Evolutionary conservation across 2,329 filamentous ascomycete species (phyloP), one percentile per base, ranked within the genome.

Genomic region (Aspergillus spinulosporus): DNA sequence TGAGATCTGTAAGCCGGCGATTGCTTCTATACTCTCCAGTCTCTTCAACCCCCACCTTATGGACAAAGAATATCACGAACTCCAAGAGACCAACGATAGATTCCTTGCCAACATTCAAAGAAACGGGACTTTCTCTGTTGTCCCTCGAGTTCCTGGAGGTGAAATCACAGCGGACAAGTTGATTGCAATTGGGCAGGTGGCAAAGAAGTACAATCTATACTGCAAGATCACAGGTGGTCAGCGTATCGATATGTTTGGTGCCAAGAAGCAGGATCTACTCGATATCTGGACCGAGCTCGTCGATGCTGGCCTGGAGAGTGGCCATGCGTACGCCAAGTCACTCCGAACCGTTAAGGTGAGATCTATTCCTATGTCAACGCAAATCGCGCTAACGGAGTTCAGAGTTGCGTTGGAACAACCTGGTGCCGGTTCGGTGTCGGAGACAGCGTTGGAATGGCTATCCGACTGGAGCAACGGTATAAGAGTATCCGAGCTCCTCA

Each of bases 191-290:
- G 92, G 90, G 0, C 84, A 86, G 54, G 90, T 96, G 0, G 92
- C 91, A 0, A 89, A 89, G 77, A 88, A 93, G 70, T 96, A 90
- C 68, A 82, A 83, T 36, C 78, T 96, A 5, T 96, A 96, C 76
- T 91, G 87, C 68, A 96, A 96, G 75, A 95, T 96, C 69, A 96
- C 92, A 0, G 92, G 92, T 54, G 92, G 89, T 1, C 92, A 96
- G 74, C 85, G 92, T 54, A 96, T 96, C 68, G 92, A 96, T 72
- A 84, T 96, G 86, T 96, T 96, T 67, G 92, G 92, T 40, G 92
- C 92, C 0, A 87, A 86, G 74, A 96, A 95, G 75, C 88, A 94
- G 62, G 90, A 96, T 70, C 80, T 96, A 14, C 80, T 89, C 2
- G 81, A 82, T 11, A 96, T 96, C 65, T 96, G 92, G 92, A 83